phyloP scores from a whole-genome alignment of 1,284 basidiomycete genomes.

The Gomphus bonarii region DNA sequence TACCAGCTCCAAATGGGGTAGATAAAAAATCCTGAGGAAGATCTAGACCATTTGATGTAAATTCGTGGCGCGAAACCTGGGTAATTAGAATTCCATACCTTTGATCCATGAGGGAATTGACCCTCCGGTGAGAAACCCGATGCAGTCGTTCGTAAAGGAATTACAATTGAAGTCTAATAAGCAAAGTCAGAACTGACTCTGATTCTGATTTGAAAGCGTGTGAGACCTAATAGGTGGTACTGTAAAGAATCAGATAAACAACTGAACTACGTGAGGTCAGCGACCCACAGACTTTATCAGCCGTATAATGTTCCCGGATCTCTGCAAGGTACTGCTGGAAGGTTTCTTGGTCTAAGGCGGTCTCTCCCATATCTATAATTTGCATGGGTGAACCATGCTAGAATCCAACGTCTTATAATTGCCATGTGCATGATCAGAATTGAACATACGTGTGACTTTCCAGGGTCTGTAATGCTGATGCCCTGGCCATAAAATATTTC shows the following conservation, averaged over 20 bases:
- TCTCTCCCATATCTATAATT: constrained; percentile 73
- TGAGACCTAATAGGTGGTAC: constrained; percentile 78
- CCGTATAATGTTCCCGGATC: constrained; percentile 71
- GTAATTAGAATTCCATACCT: constrained; percentile 32
- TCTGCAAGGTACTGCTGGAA: constrained; percentile 74
- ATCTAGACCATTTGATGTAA: constrained; percentile 33
- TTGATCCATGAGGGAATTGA: constrained; percentile 74
- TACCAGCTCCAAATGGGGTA: constrained; percentile 73
- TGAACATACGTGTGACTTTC: constrained; percentile 62
- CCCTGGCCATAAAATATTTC: constrained; percentile 89
- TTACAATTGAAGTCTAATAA: constrained; percentile 77
- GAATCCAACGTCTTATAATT: constrained; percentile 5
- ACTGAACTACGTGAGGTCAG: constrained; percentile 1
- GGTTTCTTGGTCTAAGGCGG: constrained; percentile 72
- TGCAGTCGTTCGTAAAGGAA: constrained; percentile 80
- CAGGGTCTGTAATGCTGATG: constrained; percentile 56
- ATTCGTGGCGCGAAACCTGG: neutral
- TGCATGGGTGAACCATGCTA: constrained; percentile 75
- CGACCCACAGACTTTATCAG: constrained; percentile 56
- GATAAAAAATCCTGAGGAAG: constrained; percentile 83
- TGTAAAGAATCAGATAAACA: neutral
- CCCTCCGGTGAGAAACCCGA: constrained; percentile 75
- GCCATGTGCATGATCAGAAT: constrained; percentile 9
- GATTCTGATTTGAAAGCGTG: neutral
- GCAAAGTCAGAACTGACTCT: neutral